These are phyloP conservation scores for Plasmodium cynomolgi DNA, from an alignment of 169 alveolate species.

Conservation along the genomic window DNA sequence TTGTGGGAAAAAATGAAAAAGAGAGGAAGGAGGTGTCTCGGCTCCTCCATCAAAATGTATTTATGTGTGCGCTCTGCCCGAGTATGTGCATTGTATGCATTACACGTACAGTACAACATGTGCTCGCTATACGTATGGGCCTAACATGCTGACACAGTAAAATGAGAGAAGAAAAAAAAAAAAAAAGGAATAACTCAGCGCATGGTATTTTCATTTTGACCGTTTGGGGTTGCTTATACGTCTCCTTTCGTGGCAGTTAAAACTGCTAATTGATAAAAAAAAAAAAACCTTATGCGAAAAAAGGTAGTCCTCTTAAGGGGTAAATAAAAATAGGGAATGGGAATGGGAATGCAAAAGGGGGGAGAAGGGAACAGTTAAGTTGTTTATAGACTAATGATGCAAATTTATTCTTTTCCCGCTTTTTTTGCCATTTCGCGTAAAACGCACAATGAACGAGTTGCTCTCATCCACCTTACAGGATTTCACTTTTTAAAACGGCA, in stretches of 20 bases:
- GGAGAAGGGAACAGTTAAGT: background rate
- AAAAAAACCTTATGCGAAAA: background rate
- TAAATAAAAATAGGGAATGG: background rate
- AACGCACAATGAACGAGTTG: background rate
- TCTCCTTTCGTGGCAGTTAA: background rate
- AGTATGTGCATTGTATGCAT: background rate
- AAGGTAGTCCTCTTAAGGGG: background rate
- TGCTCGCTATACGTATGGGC: background rate
- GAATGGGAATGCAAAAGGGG: background rate
- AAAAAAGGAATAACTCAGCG: background rate
- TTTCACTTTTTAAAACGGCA: background rate
- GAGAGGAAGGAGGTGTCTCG: background rate
- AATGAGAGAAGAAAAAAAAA: too few relatives aligned
- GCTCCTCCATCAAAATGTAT: background rate
- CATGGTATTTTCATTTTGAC: background rate
- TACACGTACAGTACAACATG: background rate
- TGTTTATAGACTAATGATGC: background rate
- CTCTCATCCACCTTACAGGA: background rate
- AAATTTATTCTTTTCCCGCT: background rate
- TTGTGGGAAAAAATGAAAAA: background rate
- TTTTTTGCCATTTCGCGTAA: background rate
- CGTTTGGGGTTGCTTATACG: background rate
- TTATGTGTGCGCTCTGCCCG: background rate
- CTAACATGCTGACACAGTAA: background rate
- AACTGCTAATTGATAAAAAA: background rate